phyloP scores from a whole-genome alignment of 768 basidiomycete genomes.

The Hortiboletus campestris region DNA sequence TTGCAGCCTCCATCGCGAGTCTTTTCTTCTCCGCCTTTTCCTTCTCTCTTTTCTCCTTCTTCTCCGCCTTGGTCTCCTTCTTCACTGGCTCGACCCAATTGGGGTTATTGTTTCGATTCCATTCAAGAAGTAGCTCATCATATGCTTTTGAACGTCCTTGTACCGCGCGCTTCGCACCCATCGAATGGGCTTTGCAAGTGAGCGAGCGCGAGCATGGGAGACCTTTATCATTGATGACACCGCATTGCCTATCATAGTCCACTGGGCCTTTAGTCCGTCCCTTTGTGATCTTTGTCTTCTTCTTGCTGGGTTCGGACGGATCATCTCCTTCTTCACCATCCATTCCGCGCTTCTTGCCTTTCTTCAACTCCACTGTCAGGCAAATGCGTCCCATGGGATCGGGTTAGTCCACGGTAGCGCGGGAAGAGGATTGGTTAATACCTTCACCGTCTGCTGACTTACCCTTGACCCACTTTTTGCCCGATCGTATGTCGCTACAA shows the following conservation, averaged over 20 bases:
- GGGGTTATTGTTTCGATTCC: slow-evolving; percentile 85
- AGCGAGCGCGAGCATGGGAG: slow-evolving; percentile 92
- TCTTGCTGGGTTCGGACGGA: slow-evolving; percentile 64
- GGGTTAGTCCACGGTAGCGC: slow-evolving; percentile 4
- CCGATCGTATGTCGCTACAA: slow-evolving; percentile 57
- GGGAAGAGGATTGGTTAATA: slow-evolving; percentile 17
- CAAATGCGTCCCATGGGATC: slow-evolving; percentile 2
- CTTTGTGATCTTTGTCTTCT: slow-evolving; percentile 80
- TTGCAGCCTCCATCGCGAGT: slow-evolving; percentile 66
- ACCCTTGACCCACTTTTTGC: slow-evolving; percentile 55
- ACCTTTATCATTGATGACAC: slow-evolving; percentile 94
- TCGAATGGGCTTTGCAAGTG: slow-evolving; percentile 97
- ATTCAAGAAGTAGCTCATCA: slow-evolving; percentile 87
- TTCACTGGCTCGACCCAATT: slow-evolving; percentile 88
- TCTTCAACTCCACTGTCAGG: slow-evolving; percentile 39
- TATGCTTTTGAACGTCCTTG: slow-evolving; percentile 79
- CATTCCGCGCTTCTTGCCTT: slow-evolving; percentile 78
- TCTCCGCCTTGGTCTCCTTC: slow-evolving; percentile 81
- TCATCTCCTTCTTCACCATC: slow-evolving; percentile 70
- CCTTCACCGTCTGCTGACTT: slow-evolving; percentile 51
- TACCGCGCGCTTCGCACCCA: slow-evolving; percentile 94
- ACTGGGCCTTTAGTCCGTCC: slow-evolving; percentile 82
- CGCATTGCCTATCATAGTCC: slow-evolving; percentile 90
- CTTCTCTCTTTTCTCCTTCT: slow-evolving; percentile 78
- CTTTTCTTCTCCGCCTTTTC: slow-evolving; percentile 85